Evolutionary conservation across 2,329 filamentous ascomycete genomes (phyloP).

Genomic region (Apiospora saccharicola): DNA sequence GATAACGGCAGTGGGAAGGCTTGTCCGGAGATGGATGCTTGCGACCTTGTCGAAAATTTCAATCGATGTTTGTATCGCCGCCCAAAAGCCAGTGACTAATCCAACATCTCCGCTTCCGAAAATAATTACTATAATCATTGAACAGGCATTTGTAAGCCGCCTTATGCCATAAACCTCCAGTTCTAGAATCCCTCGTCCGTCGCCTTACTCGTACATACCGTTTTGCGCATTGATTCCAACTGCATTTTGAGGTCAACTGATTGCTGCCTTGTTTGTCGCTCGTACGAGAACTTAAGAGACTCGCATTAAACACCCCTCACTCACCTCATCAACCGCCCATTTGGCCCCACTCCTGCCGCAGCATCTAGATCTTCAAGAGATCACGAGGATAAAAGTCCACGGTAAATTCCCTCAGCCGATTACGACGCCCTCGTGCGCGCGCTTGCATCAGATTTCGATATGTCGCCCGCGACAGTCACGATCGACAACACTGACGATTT

Average conservation of each 20-base stretch:
- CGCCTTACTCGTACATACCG: slow-evolving; percentile 12
- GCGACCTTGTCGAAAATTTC: slow-evolving; percentile 13
- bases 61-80: slow-evolving; percentile 14
- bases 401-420: slow-evolving; percentile 17
- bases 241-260: slow-evolving; percentile 5
- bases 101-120: slow-evolving; percentile 29
- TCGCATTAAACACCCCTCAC: slow-evolving; percentile 1
- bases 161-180: not conserved
- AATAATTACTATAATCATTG: not conserved
- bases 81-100: slow-evolving; percentile 33
- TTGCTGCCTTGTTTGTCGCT: slow-evolving; percentile 7
- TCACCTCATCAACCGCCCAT: slow-evolving; percentile 19
- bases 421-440: slow-evolving; percentile 14
- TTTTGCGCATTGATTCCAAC: slow-evolving; percentile 1
- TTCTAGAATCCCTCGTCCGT: not conserved
- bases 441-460: slow-evolving; percentile 34
- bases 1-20: slow-evolving; percentile 30
- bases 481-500: slow-evolving; percentile 38
- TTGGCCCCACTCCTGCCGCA: slow-evolving; percentile 1
- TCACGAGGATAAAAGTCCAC: slow-evolving; percentile 1
- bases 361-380: slow-evolving; percentile 16
- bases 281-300: slow-evolving; percentile 20
- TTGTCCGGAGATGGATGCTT: slow-evolving; percentile 30
- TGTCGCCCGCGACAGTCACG: slow-evolving; percentile 61
- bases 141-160: slow-evolving; percentile 24